phyloP scores from a whole-genome alignment of 805 yeast species.

The Saccharomyces paradoxus region DNA sequence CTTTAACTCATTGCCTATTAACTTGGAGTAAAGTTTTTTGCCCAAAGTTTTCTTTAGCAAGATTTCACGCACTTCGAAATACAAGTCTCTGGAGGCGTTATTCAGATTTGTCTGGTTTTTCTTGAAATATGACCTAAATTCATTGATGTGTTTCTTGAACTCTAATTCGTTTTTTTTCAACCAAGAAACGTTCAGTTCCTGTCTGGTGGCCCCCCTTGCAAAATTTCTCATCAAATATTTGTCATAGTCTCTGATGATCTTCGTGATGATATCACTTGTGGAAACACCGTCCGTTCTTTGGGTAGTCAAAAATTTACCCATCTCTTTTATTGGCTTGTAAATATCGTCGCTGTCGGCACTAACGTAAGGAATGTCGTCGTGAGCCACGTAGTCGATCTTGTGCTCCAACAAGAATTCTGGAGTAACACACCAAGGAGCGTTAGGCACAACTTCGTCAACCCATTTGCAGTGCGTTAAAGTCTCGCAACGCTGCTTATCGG shows the following conservation, averaged over 20 bases:
- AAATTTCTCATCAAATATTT: constrained; percentile 94
- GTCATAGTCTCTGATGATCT: constrained; percentile 91
- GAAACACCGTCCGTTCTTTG: constrained; percentile 96
- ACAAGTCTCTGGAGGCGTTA: constrained; percentile 71
- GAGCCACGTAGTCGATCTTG: constrained; percentile 91
- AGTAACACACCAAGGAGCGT: constrained; percentile 94
- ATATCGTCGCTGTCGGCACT: constrained; percentile 86
- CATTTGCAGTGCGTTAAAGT: constrained; percentile 89
- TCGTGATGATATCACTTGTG: constrained; percentile 92
- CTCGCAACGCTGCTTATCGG: constrained; percentile 82
- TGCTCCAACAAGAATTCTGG: constrained; percentile 72
- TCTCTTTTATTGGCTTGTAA: constrained; percentile 82
- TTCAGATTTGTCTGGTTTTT: constrained; percentile 61
- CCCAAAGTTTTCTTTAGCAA: constrained; percentile 33
- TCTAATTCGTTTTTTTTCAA: constrained; percentile 93
- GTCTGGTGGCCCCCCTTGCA: constrained; percentile 94
- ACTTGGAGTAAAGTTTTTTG: constrained; percentile 25
- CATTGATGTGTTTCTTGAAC: constrained; percentile 79
- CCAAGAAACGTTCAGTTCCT: constrained; percentile 96
- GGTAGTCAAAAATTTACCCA: constrained; percentile 86
- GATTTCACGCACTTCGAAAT: constrained; percentile 75
- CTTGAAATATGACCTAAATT: constrained; percentile 79
- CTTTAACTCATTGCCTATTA: constrained; percentile 36
- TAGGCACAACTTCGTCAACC: constrained; percentile 94
- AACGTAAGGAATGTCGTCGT: constrained; percentile 93